These are phyloP conservation scores for Paspalum vaginatum DNA, from an alignment of 176 grass and related monocot species.

Conservation along the genomic window DNA sequence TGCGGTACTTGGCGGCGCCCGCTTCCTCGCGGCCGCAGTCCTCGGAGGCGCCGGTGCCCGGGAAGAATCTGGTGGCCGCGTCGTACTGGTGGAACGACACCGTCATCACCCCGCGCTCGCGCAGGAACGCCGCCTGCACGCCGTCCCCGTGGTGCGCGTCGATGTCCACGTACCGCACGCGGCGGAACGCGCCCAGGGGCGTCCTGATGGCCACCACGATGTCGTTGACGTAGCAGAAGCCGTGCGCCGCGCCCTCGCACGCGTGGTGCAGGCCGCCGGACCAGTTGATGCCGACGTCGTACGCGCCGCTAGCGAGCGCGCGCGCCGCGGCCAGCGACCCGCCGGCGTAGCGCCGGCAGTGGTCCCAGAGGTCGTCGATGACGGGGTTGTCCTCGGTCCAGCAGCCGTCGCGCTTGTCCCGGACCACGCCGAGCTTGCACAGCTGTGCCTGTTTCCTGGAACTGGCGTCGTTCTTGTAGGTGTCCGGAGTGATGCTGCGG, in stretches of 20 bases:
- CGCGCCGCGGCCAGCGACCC: slow-evolving; percentile 55
- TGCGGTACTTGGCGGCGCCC: slow-evolving; percentile 25
- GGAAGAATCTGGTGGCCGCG: slow-evolving; percentile 34
- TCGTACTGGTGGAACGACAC: slow-evolving; percentile 61
- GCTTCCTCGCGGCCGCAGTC: slow-evolving; percentile 36
- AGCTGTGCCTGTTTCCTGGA: neutral
- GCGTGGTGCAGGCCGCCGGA: slow-evolving; percentile 62
- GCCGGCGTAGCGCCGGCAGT: slow-evolving; percentile 57
- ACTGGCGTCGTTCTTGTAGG: neutral
- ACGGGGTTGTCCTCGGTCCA: slow-evolving; percentile 41
- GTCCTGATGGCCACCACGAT: slow-evolving; percentile 55
- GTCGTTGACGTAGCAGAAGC: slow-evolving; percentile 66
- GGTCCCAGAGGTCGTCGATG: slow-evolving; percentile 44
- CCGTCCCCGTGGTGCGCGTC: slow-evolving; percentile 83
- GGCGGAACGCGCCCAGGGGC: slow-evolving; percentile 36
- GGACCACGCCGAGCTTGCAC: slow-evolving; percentile 23
- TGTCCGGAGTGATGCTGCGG: slow-evolving; percentile 23
- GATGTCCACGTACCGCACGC: slow-evolving; percentile 79
- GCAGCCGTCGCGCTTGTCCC: slow-evolving; percentile 26
- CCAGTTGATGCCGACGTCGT: slow-evolving; percentile 62
- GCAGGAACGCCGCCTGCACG: slow-evolving; percentile 51
- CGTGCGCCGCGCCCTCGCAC: slow-evolving; percentile 38
- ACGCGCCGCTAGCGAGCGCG: slow-evolving; percentile 40
- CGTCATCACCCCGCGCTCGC: slow-evolving; percentile 47
- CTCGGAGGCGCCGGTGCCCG: slow-evolving; percentile 30